Evolutionary conservation across 352 stramenopile genomes (phyloP).

Genomic region (Phytophthora palmivora): DNA sequence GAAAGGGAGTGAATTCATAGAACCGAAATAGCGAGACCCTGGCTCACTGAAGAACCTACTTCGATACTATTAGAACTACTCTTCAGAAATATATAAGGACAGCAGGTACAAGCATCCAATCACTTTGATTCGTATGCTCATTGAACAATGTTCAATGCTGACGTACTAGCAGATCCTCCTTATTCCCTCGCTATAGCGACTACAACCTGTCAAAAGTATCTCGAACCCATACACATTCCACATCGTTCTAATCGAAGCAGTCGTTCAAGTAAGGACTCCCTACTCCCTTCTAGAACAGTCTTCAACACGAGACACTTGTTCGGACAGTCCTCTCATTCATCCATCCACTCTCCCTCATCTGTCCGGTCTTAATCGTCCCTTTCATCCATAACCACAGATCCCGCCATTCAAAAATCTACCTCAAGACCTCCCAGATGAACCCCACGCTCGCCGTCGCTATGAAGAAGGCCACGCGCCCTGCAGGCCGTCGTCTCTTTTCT

Average conservation of each 20-base stretch:
- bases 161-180: conserved; percentile 1
- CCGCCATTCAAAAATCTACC: conserved; percentile 48
- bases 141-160: conserved; percentile 20
- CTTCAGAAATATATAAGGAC: too few relatives aligned
- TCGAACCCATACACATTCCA: neutral
- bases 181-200: conserved; percentile 9
- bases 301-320: conserved; percentile 22
- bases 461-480: conserved; percentile 65
- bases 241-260: neutral
- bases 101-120: too few relatives aligned
- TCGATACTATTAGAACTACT: too few relatives aligned
- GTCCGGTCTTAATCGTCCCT: conserved; percentile 20
- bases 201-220: neutral
- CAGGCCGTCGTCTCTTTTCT: conserved; percentile 77
- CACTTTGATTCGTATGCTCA: conserved; percentile 10
- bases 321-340: conserved; percentile 11
- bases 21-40: too few relatives aligned
- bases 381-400: conserved; percentile 24
- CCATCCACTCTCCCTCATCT: neutral
- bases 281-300: conserved; percentile 40
- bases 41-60: neutral
- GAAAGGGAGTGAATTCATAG: too few relatives aligned
- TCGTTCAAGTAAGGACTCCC: conserved; percentile 6
- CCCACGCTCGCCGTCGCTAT: conserved; percentile 62
- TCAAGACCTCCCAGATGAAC: conserved; percentile 58